A percentile compares a stretch with the other conserved stretches of the same genome.
These are phyloP conservation scores for Tetrapyrgos nigripes DNA, from an alignment of 1,284 basidiomycete species.

Conservation along the genomic window DNA sequence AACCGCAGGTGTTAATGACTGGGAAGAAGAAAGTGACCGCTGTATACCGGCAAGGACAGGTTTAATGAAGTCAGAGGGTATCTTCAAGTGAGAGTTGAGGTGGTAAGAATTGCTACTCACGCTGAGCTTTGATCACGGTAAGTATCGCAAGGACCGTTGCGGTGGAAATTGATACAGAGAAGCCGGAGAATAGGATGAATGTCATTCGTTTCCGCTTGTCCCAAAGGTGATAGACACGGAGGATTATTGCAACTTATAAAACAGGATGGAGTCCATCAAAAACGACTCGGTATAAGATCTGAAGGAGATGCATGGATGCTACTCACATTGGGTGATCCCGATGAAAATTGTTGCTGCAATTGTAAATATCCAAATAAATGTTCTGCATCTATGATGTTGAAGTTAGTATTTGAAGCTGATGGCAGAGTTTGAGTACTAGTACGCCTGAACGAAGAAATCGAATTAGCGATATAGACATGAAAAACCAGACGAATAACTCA, in stretches of 20 bases:
- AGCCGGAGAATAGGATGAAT: conserved; percentile 4
- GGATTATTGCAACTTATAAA: conserved; percentile 7
- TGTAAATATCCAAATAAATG: conserved; percentile 13
- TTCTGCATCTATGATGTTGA: conserved; percentile 2
- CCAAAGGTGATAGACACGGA: conserved; percentile 15
- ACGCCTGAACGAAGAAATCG: not conserved
- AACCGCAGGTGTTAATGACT: not conserved
- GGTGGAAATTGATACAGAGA: not conserved
- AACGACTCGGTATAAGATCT: no score
- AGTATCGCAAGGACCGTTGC: not conserved
- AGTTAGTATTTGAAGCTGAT: not conserved
- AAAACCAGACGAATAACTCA: no score
- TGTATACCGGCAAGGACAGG: not conserved
- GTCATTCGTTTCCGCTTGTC: conserved; percentile 8
- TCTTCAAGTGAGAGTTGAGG: not conserved
- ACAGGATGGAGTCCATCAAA: not conserved
- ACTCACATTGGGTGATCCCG: conserved; percentile 12
- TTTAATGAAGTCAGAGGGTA: no score
- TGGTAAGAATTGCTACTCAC: not conserved
- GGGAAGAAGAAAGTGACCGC: not conserved
- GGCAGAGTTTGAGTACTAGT: not conserved
- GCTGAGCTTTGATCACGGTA: not conserved
- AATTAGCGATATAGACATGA: no score
- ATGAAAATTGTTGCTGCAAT: conserved; percentile 7
- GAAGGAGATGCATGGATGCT: no score